phyloP scores from a whole-genome alignment of 2,329 filamentous ascomycete species.

The Ustilaginoidea virens region DNA sequence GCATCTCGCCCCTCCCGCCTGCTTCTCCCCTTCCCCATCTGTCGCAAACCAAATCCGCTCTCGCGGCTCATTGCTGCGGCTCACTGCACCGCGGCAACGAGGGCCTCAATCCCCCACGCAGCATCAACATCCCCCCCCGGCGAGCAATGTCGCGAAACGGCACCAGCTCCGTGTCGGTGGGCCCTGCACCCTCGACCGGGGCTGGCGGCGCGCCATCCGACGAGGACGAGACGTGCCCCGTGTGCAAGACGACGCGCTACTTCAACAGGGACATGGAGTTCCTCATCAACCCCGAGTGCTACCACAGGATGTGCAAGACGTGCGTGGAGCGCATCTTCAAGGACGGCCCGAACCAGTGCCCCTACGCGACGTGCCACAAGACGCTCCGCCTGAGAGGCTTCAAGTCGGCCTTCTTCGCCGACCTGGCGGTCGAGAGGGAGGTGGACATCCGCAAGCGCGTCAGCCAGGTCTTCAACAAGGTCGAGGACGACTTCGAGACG shows the following conservation, averaged over 20 bases:
- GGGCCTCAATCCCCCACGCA: background rate
- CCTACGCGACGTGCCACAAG: constrained; percentile 73
- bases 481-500: constrained; percentile 80
- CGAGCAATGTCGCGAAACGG: constrained; percentile 15
- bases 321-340: constrained; percentile 93
- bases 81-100: too few species aligned
- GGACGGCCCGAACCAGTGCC: constrained; percentile 80
- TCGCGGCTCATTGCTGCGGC: too few species aligned
- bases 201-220: constrained; percentile 9
- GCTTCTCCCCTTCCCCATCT: too few species aligned
- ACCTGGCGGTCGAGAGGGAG: constrained; percentile 78
- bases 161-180: constrained; percentile 14
- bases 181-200: constrained; percentile 8
- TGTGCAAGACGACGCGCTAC: constrained; percentile 94
- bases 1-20: too few species aligned
- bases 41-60: too few species aligned
- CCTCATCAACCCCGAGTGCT: constrained; percentile 95
- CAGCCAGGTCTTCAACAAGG: constrained; percentile 67
- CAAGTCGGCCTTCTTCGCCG: constrained; percentile 76
- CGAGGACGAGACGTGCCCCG: constrained; percentile 67
- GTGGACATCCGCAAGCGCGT: constrained; percentile 81
- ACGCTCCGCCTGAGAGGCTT: constrained; percentile 78
- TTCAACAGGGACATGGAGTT: constrained; percentile 90
- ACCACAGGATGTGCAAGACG: constrained; percentile 96
- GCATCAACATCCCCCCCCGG: too few species aligned